phyloP scores from a whole-genome alignment of 1,284 basidiomycete genomes.

The Rhodotorula mucilaginosa region DNA sequence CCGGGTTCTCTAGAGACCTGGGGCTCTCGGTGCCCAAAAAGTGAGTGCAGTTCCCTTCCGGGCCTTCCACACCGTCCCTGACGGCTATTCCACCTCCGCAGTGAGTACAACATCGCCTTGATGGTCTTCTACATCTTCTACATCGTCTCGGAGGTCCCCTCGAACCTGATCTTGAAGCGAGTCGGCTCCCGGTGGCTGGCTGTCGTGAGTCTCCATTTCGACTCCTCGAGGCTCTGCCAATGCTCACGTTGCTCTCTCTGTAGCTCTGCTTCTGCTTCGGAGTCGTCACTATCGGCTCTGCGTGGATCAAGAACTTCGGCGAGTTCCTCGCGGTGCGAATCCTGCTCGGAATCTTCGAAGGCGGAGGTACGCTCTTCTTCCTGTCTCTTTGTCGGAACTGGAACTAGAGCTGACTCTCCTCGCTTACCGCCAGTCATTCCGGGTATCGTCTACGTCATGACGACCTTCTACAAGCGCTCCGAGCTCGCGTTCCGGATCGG shows the following conservation, averaged over 20 bases:
- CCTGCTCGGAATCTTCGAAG: conserved; percentile 49
- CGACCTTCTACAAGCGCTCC: conserved; percentile 41
- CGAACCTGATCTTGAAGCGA: conserved; percentile 43
- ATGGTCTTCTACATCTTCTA: conserved; percentile 38
- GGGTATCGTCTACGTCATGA: conserved; percentile 46
- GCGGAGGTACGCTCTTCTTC: conserved; percentile 36
- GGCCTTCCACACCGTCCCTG: too few relatives aligned
- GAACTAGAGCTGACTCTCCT: conserved; percentile 34
- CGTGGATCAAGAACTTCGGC: conserved; percentile 48
- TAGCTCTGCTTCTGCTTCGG: conserved; percentile 36
- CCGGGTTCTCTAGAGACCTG: conserved; percentile 35
- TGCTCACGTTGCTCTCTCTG: not conserved
- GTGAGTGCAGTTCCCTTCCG: conserved; percentile 12
- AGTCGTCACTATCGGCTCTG: conserved; percentile 37
- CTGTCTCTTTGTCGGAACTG: conserved; percentile 34
- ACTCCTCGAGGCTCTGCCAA: not conserved
- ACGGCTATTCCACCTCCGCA: not conserved
- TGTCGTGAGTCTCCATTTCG: not conserved
- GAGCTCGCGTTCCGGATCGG: conserved; percentile 42
- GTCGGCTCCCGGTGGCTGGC: conserved; percentile 38
- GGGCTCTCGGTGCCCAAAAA: conserved; percentile 21
- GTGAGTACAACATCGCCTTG: conserved; percentile 31
- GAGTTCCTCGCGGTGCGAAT: conserved; percentile 48
- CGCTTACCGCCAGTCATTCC: conserved; percentile 40
- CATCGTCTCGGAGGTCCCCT: conserved; percentile 42